Conservation (phyloP, 2,329 filamentous ascomycete genomes). For the Didymellaceae sp. region DNA sequence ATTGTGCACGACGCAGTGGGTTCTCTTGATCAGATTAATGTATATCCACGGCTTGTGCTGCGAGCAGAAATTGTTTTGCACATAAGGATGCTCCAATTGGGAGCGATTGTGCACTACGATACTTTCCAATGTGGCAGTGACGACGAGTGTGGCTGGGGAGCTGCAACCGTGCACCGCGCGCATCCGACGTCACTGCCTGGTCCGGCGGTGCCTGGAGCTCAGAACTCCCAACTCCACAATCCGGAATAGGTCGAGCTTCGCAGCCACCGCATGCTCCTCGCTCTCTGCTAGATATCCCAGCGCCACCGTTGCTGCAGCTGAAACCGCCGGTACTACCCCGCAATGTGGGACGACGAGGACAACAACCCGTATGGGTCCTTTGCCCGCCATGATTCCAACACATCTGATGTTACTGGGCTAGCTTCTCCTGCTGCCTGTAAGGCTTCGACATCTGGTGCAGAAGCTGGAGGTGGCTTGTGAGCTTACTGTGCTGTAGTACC, state of each 20-base stretch:
- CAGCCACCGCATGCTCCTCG: neutral
- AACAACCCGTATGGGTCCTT: constrained; percentile 98
- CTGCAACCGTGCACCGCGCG: constrained; percentile 9
- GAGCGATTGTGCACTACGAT: no score
- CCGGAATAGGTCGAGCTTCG: constrained; percentile 8
- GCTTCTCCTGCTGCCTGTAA: constrained; percentile 49
- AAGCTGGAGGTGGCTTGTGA: neutral
- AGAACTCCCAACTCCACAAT: constrained; percentile 12
- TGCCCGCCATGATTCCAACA: constrained; percentile 81
- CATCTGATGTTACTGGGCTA: constrained; percentile 63
- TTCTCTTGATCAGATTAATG: no score
- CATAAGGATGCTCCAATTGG: no score
- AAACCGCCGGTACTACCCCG: constrained; percentile 6
- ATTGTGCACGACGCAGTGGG: no score
- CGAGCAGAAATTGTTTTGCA: no score
- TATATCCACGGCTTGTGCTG: no score
- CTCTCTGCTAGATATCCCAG: neutral
- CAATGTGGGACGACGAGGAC: constrained; percentile 99
- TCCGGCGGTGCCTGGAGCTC: constrained; percentile 14
- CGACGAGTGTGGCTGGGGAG: constrained; percentile 8
- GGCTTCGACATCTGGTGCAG: constrained; percentile 16
- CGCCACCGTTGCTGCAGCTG: neutral
- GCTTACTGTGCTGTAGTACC: constrained; percentile 33
- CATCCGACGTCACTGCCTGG: constrained; percentile 13
- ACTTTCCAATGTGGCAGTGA: no score